Evolutionary conservation across 2,329 filamentous ascomycete genomes (phyloP), one percentile per base, ranked within the genome.

Genomic region (Diaporthe australafricana): DNA sequence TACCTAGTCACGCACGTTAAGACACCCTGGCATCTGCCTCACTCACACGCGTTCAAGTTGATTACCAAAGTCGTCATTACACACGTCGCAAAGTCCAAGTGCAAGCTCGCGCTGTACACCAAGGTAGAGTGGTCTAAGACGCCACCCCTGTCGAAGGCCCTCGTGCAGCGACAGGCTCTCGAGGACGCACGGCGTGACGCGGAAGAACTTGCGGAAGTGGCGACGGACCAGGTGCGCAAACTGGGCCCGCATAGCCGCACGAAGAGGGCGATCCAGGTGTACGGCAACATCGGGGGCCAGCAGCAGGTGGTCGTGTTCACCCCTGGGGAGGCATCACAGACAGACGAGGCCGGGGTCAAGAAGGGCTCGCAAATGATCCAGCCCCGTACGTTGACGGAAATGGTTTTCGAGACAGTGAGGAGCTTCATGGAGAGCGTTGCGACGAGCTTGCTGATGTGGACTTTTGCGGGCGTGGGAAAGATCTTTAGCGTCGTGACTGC

Each of bases 51-150:
- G 66, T 97, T 98, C 83, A 92, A 92, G 76, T 85, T 98, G 27
- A 90, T 97, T 71, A 96, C 91, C 75, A 98, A 98, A 82, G 91
- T 98, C 74, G 94, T 98, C 75, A 96, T 99, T 74, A 98, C 96
- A 2, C 94, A 98, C 78, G 88, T 96, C 73, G 91, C 94, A 67
- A 98, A 98, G 83, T 95, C 94, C 16, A 95, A 93, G 80, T 97
- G 94, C 81, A 98, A 96, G 83, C 89, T 99, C 70, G 93, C 95
- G 32, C 90, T 98, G 53, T 97, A 94, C 82, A 93, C 92, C 68
- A 93, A 92, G 77, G 90, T 98, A n/a, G 93, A 94, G 76, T 98
- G 96, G 96, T 87, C 90, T 32, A 92, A 90, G 75, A 85, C 89
- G 68, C 91, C 91, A 14, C 85, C 87, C 0, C 83, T 92, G 52